Base-by-base conservation (phyloP, 805 yeast genomes). In the Metschnikowia corniflorae region DNA sequence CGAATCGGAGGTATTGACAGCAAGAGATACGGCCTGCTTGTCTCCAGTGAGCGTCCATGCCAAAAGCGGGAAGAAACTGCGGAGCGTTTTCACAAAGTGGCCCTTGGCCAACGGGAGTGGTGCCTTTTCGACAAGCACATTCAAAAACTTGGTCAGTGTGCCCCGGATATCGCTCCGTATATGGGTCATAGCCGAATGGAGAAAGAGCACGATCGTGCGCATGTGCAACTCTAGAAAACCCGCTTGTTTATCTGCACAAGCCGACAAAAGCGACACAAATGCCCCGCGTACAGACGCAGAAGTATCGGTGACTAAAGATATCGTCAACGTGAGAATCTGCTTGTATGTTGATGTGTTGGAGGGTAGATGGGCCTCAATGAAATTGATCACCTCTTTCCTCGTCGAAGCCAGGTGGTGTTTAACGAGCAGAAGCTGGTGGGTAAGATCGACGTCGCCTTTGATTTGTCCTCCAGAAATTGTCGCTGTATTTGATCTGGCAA, bases 141-240 rank as follows among this genome's bases (percentile, higher is more conserved):
- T 67, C 17, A 89, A 61, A 49, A 83, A 85, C 40, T 72, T 75
- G 0, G 91, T 76, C 2, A 95, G 78, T 42, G 85, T 88, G 29
- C 77, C 75, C 37, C 96, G 73, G 18, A 93, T 79, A 4, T 77
- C 78, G 1, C 87, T 80, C 20, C 74, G 74, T 26, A 93, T 83
- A 57, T 93, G 97, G 13, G 97, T 84, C 96, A 93, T 91, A 3
- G 96, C 94, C 35, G 91, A 82, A 49, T 83, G 84, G 13, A 91
- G 70, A 56, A 83, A 89, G 20, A 91, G 68, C n/a, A 84, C 71
- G 37, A 83, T 54, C 15, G 68, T 61, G 43, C 78, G 63, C 51
- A 79, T 65, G 64, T 83, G 86, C 17, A 83, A 57, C 38, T 74
- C 76, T 42, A 83, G 60, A 18, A 83, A 63, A 4, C 77, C 75